Evolutionary conservation across 225 moss, liverwort and hornwort genomes (phyloP), one percentile per base, ranked within the genome.

Genomic region (Physcomitrium patens): DNA sequence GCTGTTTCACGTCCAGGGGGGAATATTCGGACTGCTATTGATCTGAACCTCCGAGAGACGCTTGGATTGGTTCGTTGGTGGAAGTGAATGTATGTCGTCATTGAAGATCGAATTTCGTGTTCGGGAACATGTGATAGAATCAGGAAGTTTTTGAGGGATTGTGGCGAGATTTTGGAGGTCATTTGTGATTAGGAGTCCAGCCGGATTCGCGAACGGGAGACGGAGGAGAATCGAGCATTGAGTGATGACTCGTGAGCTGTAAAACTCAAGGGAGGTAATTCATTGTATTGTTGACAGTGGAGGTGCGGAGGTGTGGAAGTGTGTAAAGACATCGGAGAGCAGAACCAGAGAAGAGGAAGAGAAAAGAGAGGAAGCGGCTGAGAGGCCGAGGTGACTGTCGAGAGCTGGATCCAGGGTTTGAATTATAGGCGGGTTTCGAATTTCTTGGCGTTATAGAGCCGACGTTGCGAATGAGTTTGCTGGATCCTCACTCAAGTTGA

Each of bases 381-480:
- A 53, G 53, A 37, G 53, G 50, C 11, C 22, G 53, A 63, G 58
- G 69, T 10, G 26, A 60, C 75, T 72, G 42, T 67, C 37, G 76
- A 41, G 76, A 41, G 78, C 26, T 7, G 24, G 3, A 10, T 12
- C 26, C 11, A 5, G 45, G 45, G 69, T 41, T 41, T 55, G 23
- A 57, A 41, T 54, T 54, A 14, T 3, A 54, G 54, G 9, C 14
- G 19, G 19, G 19, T 69, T 69, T 8, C 15, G 22, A 48, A 26
- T 27, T 28, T 18, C 55, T 22, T 60, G 49, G 67, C 57, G 55
- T 77, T 77, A 20, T 31, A 65, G 26, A 37, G 64, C 7, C 20
- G 24, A 11, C 37, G 76, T 81, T 71, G 80, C 80, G 79, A 63
- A 86, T 83, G 82, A 86, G 82, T 80, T 80, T 78, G 67, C 77